Evolutionary conservation across 2,329 filamentous ascomycete species (phyloP), one percentile per base, ranked within the genome.

Genomic region (Penicillium sp.): DNA sequence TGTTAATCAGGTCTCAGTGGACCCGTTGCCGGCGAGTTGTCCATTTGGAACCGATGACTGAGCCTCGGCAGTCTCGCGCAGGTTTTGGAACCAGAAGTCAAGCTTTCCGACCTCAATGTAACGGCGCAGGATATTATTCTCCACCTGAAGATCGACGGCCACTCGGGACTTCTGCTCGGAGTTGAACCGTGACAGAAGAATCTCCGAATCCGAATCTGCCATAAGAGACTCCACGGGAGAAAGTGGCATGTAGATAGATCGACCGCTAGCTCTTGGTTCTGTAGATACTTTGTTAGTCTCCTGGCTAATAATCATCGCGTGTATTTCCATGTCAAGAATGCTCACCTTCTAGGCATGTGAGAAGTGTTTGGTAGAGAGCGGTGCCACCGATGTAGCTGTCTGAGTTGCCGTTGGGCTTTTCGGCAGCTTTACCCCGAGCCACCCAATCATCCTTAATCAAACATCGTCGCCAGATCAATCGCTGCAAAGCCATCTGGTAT

Each of bases 401-500:
- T 27, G 91, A 83, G 57, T 89, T 82, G 3, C 78, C 75, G 65
- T 96, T 92, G 53, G 85, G 84, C 68, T 89, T 88, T 55, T 88
- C 80, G 45, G 87, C 84, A 0, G 89, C 93, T 61, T 90, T 85
- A 67, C 94, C 93, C 67, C 95, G 83, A 54, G 78, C 79, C 24
- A 82, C 78, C 94, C 94, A 99, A 68, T 97, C 85, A 70, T 97
- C 92, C 46, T 87, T 85, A 61, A 93, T 82, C 66, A 89, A 89
- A 57, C 91, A 88, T 50, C 94, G 85, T 67, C 94, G 88, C 94
- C 94, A 99, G 58, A 97, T 89, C 24, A 72, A 53, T 36, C 69
- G 70, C 5, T 65, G 66, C 42, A 72, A 53, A 29, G 67, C 61
- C 45, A 54, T 53, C 46, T 62, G 41, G 42, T 66, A 67, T 11